Evolutionary conservation across 2,329 filamentous ascomycete species (phyloP).

Genomic region (Talaromyces sp.): DNA sequence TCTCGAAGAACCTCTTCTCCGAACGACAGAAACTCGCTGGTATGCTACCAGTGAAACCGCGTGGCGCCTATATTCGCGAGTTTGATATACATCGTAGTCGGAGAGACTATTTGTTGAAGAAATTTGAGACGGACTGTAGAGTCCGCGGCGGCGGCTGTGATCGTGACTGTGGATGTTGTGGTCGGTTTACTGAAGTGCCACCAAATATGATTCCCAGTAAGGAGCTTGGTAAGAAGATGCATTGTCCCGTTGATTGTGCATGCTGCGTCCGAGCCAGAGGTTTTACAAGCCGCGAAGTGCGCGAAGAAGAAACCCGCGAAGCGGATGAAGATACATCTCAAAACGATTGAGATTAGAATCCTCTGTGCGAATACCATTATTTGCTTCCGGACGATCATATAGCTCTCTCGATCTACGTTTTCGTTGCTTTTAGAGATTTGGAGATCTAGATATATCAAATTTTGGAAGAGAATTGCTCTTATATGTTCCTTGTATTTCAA

Average conservation of each 20-base stretch:
- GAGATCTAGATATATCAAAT: no score
- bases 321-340: no score
- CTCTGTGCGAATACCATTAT: no score
- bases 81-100: neutral
- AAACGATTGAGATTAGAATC: no score
- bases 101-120: neutral
- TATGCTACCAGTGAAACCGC: neutral
- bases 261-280: neutral
- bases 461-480: no score
- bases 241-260: neutral
- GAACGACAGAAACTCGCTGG: neutral
- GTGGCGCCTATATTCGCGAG: neutral
- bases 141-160: neutral
- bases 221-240: neutral
- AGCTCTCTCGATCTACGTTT: no score
- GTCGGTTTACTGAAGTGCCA: neutral
- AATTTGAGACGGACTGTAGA: neutral
- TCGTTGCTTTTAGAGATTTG: no score
- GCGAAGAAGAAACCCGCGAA: neutral
- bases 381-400: no score
- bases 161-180: neutral
- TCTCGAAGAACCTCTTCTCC: neutral
- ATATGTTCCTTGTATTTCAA: no score
- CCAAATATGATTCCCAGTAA: neutral
- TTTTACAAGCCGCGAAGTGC: neutral